Conservation (phyloP, 495 filamentous ascomycete species). For the Darksidea phi region DNA sequence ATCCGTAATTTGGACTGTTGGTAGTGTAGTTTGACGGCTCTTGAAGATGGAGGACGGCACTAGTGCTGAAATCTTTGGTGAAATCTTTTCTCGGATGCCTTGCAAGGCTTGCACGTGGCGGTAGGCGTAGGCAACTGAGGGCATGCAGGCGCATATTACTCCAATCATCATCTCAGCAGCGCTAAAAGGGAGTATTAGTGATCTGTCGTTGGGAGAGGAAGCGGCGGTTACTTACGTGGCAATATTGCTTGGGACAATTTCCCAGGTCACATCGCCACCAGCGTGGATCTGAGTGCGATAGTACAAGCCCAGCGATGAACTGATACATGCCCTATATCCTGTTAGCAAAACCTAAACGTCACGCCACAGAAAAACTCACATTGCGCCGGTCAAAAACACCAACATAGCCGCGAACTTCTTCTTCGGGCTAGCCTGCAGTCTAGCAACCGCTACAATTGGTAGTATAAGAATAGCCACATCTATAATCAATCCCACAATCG, state of each 20-base stretch:
- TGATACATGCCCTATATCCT: neutral
- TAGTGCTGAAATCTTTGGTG: too few relatives aligned
- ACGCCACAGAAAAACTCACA: neutral
- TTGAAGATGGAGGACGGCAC: too few relatives aligned
- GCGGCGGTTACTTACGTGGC: neutral
- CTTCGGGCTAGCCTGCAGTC: neutral
- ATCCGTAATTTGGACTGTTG: too few relatives aligned
- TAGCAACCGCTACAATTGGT: neutral
- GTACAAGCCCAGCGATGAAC: neutral
- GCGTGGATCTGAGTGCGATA: neutral
- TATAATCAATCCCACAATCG: neutral
- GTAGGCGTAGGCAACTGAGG: neutral
- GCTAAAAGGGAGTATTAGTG: neutral
- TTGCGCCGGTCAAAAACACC: neutral
- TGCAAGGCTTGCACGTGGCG: neutral
- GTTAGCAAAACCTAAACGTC: neutral
- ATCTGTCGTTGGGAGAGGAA: neutral
- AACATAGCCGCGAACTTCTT: neutral
- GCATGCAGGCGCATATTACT: neutral
- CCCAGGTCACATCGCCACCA: neutral
- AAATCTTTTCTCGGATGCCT: too few relatives aligned
- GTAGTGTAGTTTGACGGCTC: too few relatives aligned
- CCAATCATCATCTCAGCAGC: neutral
- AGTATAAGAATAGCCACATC: neutral
- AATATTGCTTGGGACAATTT: neutral